Evolutionary conservation across 192 early-diverging fungal species (phyloP).

Genomic region (Dissophora globulifera): DNA sequence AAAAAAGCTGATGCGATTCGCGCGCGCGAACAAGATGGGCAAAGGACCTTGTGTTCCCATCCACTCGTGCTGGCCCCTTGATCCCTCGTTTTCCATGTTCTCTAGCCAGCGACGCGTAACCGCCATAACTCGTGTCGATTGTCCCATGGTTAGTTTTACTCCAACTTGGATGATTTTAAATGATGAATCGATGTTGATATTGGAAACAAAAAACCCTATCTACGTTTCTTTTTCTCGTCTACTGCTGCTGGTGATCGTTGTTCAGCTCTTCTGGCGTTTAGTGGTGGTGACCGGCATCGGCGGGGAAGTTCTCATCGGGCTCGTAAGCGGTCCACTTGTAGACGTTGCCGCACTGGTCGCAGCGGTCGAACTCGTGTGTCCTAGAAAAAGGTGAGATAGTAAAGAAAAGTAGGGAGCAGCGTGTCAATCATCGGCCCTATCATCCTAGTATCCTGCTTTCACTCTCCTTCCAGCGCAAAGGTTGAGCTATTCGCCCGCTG

Average conservation of each 20-base stretch:
- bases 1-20: too few species aligned
- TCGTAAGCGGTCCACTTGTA: constrained; percentile 64
- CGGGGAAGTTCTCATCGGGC: constrained; percentile 56
- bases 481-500: too few species aligned
- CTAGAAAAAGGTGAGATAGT: background rate
- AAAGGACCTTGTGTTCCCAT: too few species aligned
- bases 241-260: background rate
- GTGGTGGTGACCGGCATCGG: constrained; percentile 52
- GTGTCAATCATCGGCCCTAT: background rate
- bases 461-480: too few species aligned
- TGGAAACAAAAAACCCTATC: constrained; percentile 38
- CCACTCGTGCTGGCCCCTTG: too few species aligned
- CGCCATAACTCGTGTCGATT: too few species aligned
- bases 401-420: background rate
- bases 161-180: too few species aligned
- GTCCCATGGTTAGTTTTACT: too few species aligned
- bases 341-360: constrained; percentile 92
- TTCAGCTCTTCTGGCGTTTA: constrained; percentile 17
- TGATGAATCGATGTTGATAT: constrained; percentile 6
- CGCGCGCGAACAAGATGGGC: too few species aligned
- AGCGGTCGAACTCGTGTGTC: constrained; percentile 85
- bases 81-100: too few species aligned
- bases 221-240: constrained; percentile 27
- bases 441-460: too few species aligned
- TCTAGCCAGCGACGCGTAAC: too few species aligned